Evolutionary conservation across 2,329 filamentous ascomycete genomes (phyloP).

Genomic region (Endothia cerciana): DNA sequence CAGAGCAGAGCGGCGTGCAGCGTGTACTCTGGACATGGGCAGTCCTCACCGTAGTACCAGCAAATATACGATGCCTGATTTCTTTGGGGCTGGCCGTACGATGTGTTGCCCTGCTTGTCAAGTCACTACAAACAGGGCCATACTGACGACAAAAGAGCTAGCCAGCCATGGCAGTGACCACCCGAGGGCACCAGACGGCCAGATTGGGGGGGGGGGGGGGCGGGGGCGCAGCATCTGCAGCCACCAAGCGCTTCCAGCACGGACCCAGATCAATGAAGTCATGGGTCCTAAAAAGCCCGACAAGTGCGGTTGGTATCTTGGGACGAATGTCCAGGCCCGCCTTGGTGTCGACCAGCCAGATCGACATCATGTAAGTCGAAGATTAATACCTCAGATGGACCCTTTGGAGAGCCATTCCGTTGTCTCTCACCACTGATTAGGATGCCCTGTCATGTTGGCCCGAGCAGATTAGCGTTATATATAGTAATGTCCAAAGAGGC

Average conservation of each 20-base stretch:
- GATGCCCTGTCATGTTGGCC: neutral
- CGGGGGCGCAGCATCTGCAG: neutral
- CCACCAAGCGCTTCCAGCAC: neutral
- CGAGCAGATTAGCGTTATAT: no score
- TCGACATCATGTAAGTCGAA: neutral
- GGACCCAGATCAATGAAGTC: neutral
- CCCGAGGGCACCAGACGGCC: no score
- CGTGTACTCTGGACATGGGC: no score
- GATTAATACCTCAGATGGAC: neutral
- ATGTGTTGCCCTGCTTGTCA: neutral
- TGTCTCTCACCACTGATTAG: neutral
- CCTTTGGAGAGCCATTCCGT: neutral
- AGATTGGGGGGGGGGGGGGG: no score
- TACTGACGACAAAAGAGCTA: no score
- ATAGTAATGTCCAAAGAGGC: no score
- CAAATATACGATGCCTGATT: neutral
- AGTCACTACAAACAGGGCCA: neutral
- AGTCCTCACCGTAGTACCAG: neutral
- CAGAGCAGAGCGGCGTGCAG: no score
- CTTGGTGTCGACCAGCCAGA: neutral
- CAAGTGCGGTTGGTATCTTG: neutral
- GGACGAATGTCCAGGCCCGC: neutral
- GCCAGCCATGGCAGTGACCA: no score
- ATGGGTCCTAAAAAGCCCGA: neutral
- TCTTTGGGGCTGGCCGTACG: neutral